Base-by-base conservation (phyloP, 2,329 filamentous ascomycete genomes). In the Neocucurbitaria cava region DNA sequence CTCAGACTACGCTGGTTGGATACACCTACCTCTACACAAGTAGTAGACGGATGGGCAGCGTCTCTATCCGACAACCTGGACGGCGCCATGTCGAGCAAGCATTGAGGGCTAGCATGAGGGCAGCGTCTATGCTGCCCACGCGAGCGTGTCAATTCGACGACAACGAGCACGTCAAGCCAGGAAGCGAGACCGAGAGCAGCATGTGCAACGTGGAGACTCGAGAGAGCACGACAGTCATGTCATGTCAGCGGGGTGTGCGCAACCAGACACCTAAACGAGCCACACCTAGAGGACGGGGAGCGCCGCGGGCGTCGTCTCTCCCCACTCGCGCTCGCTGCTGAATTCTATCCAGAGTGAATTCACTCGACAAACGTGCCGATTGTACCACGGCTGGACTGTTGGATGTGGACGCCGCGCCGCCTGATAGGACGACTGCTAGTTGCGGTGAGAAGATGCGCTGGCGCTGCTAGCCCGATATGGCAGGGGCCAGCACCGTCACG, bases 381-480 rank as follows among this genome's bases (percentile, higher is more conserved):
- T 56, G 72, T 73, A 65, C 66, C 62, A 73, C 71, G 58, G 60
- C 56, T 66, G 58, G 69, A 65, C 68, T 53, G 62, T 70, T 72
- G 62, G 65, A 67, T 70, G 71, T 71, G 71, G 65, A 61, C 61
- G 63, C 68, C 59, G 62, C 44, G 43, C 13, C 36, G 36, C 46
- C 23, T 72, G 71, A 74, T 75, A 72, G 72, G 71, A 45, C 59
- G 21, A 40, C 45, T 24, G 46, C 49, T 63, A 55, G 58, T 72
- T 72, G 71, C 72, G 72, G 72, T 75, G 71, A 72, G 68, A 54
- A 66, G 69, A 73, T 74, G 72, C 71, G 72, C 70, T 73, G 70
- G 70, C 72, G 55, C 18, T 21, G 58, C 69, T 68, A 68, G 55
- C 64, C 56, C 11, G 15, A 54, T 57, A 23, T 17, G 61, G 65